Conservation (phyloP, 2,329 filamentous ascomycete genomes). For the Teratosphaeria gauchensis region DNA sequence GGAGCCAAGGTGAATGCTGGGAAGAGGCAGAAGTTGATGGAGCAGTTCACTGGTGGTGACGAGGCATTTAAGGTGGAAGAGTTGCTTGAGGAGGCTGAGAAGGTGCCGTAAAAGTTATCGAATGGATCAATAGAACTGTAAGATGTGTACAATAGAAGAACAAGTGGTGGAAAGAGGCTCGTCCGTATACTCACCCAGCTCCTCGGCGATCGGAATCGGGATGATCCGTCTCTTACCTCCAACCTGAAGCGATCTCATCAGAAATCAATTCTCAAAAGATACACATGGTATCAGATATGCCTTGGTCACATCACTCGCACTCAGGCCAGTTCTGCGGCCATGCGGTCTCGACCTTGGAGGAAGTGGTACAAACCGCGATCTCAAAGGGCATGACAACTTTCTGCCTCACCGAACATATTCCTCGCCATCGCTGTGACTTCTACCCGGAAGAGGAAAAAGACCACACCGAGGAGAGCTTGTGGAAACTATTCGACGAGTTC, state of each 20-base stretch:
- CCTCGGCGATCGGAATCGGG: background rate
- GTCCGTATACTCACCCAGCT: background rate
- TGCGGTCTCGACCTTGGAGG: constrained; percentile 74
- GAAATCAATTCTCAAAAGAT: background rate
- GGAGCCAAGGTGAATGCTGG: constrained; percentile 63
- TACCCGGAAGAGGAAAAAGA: constrained; percentile 69
- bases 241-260: background rate
- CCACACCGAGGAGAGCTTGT: constrained; percentile 38
- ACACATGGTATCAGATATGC: background rate
- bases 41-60: constrained; percentile 76
- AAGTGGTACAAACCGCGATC: constrained; percentile 72
- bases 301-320: constrained; percentile 69
- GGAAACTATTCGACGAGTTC: constrained; percentile 56
- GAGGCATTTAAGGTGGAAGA: constrained; percentile 70
- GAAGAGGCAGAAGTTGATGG: constrained; percentile 58
- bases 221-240: too few species aligned
- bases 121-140: background rate
- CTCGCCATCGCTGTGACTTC: constrained; percentile 65
- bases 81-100: constrained; percentile 82
- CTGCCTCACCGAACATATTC: constrained; percentile 91
- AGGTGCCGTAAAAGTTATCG: constrained; percentile 36
- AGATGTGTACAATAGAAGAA: background rate
- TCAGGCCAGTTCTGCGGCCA: constrained; percentile 96
- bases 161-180: background rate
- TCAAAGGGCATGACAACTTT: constrained; percentile 69